Conservation (phyloP, 2,329 filamentous ascomycete genomes). For the Aspergillus persii region DNA sequence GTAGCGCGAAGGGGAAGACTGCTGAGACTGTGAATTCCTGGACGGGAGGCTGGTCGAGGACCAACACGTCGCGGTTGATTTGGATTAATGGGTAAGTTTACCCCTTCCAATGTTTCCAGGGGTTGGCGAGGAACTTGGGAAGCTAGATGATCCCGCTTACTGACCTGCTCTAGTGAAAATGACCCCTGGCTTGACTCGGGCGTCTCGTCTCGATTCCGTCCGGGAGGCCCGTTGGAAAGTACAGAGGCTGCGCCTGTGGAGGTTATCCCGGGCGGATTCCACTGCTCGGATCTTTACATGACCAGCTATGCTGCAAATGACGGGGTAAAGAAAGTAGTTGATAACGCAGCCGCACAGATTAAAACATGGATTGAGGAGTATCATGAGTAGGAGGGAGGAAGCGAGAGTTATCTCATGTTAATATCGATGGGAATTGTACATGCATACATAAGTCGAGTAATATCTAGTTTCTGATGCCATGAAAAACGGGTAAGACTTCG, state of each 20-base stretch:
- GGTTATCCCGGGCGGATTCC: slow-evolving; percentile 54
- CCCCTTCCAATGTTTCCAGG: neutral
- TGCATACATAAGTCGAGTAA: too few species aligned
- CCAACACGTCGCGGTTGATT: slow-evolving; percentile 54
- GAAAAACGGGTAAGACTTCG: too few species aligned
- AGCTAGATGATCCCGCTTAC: neutral
- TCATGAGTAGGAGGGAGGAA: neutral
- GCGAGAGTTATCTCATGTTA: too few species aligned
- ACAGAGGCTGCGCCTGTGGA: slow-evolving; percentile 51
- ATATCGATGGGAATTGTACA: too few species aligned
- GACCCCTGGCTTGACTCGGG: neutral
- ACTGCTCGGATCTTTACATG: slow-evolving; percentile 55
- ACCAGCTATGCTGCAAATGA: slow-evolving; percentile 48
- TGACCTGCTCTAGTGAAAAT: neutral
- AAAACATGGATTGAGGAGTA: neutral
- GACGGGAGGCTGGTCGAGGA: slow-evolving; percentile 57
- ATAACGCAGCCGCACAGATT: slow-evolving; percentile 52
- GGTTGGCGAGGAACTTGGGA: neutral
- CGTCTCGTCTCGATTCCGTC: neutral
- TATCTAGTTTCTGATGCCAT: too few species aligned
- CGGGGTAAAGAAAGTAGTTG: slow-evolving; percentile 50
- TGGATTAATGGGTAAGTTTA: slow-evolving; percentile 54
- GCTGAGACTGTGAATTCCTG: slow-evolving; percentile 48
- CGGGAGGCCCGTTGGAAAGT: slow-evolving; percentile 34
- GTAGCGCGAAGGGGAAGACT: neutral